A percentile compares a stretch with the other conserved stretches of the same genome.
phyloP scores from a whole-genome alignment of 2,329 filamentous ascomycete species.

The Nemania sp. region DNA sequence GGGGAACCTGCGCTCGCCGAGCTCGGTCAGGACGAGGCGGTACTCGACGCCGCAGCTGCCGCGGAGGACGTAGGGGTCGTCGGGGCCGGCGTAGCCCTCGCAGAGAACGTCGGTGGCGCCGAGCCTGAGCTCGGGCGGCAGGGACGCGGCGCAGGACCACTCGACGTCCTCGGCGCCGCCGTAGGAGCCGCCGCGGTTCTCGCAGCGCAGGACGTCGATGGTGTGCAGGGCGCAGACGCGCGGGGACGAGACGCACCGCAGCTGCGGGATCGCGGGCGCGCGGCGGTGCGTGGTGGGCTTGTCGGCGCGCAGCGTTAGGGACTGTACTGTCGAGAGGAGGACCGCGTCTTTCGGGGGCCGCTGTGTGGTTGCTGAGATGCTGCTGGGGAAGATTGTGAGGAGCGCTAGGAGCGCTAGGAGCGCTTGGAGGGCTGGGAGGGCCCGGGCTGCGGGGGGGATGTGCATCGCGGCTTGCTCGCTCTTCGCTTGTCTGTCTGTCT shows the following conservation, averaged over 20 bases:
- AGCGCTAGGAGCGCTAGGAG: constrained; percentile 25
- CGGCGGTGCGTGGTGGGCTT: constrained; percentile 76
- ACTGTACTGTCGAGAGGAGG: constrained; percentile 67
- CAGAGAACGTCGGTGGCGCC: constrained; percentile 89
- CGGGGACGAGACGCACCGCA: constrained; percentile 73
- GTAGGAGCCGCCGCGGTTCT: constrained; percentile 82
- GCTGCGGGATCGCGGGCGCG: constrained; percentile 74
- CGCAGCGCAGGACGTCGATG: constrained; percentile 85
- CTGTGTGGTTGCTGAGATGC: constrained; percentile 33
- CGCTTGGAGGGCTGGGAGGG: constrained; percentile 30
- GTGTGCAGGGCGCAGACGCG: constrained; percentile 70
- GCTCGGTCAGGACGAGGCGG: constrained; percentile 74
- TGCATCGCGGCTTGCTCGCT: too few relatives aligned
- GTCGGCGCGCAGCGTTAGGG: constrained; percentile 73
- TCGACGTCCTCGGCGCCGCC: constrained; percentile 76
- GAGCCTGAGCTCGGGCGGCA: constrained; percentile 68
- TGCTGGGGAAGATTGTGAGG: constrained; percentile 30
- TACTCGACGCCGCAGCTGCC: constrained; percentile 96
- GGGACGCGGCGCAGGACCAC: constrained; percentile 78
- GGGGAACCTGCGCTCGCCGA: constrained; percentile 74
- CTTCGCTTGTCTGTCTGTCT: neutral
- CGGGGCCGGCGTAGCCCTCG: constrained; percentile 77
- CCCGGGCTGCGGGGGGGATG: too few relatives aligned
- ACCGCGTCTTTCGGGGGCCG: constrained; percentile 57
- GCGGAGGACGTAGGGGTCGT: constrained; percentile 86